These are phyloP conservation scores for Cylindrotheca closterium DNA, from an alignment of 108 stramenopile genomes.

Conservation along the genomic window DNA sequence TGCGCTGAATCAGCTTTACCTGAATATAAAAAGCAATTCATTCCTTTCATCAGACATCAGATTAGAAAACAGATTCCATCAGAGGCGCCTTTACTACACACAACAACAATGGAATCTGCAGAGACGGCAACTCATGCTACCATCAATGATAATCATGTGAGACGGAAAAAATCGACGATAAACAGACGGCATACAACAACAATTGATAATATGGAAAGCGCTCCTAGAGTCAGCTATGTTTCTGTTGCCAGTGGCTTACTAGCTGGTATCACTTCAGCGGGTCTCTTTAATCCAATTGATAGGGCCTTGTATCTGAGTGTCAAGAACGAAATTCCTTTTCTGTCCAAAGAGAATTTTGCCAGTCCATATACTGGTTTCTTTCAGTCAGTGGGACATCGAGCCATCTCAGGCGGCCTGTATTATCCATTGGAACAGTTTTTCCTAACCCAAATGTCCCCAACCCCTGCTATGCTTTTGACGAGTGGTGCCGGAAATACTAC, in stretches of 20 bases:
- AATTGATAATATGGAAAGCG: neutral
- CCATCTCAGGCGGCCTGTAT: slow-evolving; percentile 40
- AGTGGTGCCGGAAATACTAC: neutral
- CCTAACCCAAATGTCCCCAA: slow-evolving; percentile 7
- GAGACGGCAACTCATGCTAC: neutral
- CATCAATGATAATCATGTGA: neutral
- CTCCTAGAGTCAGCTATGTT: slow-evolving; percentile 5
- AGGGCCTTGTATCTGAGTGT: slow-evolving; percentile 52
- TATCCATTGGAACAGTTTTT: slow-evolving; percentile 50
- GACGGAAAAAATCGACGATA: neutral
- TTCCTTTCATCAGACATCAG: no score
- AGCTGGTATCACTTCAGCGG: slow-evolving; percentile 51
- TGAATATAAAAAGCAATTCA: no score
- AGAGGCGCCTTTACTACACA: no score
- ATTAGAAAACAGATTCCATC: no score
- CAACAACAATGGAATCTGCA: neutral
- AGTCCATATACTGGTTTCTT: slow-evolving; percentile 47
- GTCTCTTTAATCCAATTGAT: slow-evolving; percentile 55
- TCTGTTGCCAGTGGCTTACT: slow-evolving; percentile 40
- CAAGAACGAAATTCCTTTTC: slow-evolving; percentile 34
- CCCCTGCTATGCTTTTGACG: neutral
- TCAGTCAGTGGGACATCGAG: slow-evolving; percentile 54
- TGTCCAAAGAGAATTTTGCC: slow-evolving; percentile 35
- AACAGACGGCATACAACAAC: slow-evolving; percentile 2
- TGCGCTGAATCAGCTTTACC: no score